Conservation (phyloP, 352 stramenopile genomes). For the Globisporangium apiculatum region DNA sequence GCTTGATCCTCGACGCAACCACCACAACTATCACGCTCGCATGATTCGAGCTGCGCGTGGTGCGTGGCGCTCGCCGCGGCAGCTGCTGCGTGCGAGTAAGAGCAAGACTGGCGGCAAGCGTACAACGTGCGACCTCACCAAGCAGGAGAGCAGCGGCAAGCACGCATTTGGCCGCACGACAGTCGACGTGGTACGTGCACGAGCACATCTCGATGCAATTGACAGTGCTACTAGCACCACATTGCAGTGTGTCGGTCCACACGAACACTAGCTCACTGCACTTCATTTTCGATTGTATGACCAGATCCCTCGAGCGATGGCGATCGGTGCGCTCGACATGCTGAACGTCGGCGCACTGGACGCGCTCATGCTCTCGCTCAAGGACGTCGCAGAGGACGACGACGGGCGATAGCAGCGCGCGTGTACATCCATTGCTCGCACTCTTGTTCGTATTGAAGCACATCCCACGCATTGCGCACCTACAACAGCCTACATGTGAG, state of each 20-base stretch:
- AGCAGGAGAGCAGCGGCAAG: slow-evolving; percentile 44
- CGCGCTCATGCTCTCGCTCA: slow-evolving; percentile 29
- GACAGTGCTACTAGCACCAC: no score
- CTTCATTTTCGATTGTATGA: no score
- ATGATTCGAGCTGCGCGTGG: slow-evolving; percentile 50
- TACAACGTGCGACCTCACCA: slow-evolving; percentile 5
- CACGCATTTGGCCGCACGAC: slow-evolving; percentile 41
- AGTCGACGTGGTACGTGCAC: slow-evolving; percentile 26
- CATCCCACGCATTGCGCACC: no score
- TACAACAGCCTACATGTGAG: no score
- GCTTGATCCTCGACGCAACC: background rate
- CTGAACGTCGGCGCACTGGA: slow-evolving; percentile 35
- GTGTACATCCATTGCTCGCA: no score
- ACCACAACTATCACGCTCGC: background rate
- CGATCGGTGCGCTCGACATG: slow-evolving; percentile 20
- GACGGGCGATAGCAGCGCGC: slow-evolving; percentile 56
- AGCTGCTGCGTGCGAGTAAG: slow-evolving; percentile 38
- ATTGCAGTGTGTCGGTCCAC: no score
- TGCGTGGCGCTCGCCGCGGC: slow-evolving; percentile 46
- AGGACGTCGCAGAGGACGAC: slow-evolving; percentile 49
- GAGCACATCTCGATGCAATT: background rate
- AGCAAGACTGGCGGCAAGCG: slow-evolving; percentile 9
- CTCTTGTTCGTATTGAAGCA: no score
- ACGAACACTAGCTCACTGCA: background rate
- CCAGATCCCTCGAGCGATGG: slow-evolving; percentile 41